Evolutionary conservation across 2,329 filamentous ascomycete species (phyloP).

Genomic region (Sporothrix pseudoabietina): DNA sequence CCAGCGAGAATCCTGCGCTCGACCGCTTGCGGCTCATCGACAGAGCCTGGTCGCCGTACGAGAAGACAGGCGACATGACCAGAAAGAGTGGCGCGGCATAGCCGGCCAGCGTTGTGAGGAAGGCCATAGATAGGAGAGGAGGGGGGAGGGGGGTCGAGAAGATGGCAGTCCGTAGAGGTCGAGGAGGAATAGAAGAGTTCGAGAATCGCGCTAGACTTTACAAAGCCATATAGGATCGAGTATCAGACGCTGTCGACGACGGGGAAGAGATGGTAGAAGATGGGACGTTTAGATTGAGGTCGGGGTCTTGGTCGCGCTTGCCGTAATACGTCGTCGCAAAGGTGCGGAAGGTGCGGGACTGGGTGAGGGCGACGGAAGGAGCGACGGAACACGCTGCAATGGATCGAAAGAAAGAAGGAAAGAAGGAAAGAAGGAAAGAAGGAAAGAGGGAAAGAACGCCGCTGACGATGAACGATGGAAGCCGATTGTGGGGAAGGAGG

Average conservation of each 20-base stretch:
- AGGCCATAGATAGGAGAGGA: constrained; percentile 41
- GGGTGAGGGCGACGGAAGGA: background rate
- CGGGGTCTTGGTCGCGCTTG: background rate
- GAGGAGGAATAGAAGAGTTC: background rate
- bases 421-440: constrained; percentile 24
- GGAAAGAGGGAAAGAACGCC: constrained; percentile 18
- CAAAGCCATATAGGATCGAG: constrained; percentile 23
- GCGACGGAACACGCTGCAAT: background rate
- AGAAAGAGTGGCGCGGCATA: constrained; percentile 65
- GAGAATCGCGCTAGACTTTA: background rate
- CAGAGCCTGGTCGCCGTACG: constrained; percentile 66
- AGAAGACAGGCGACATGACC: constrained; percentile 63
- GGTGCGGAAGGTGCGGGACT: background rate
- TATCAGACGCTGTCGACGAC: background rate
- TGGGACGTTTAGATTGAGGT: background rate
- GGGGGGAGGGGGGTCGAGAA: background rate
- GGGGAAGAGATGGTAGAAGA: background rate
- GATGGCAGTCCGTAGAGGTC: constrained; percentile 1
- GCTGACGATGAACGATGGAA: background rate
- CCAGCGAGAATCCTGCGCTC: constrained; percentile 58
- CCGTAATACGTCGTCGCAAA: background rate
- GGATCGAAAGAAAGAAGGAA: constrained; percentile 17
- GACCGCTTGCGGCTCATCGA: constrained; percentile 66
- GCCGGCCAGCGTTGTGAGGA: constrained; percentile 55
- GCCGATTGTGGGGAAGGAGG: background rate